These are phyloP conservation scores for Solanum neorickii DNA, from an alignment of 257 asterid genomes.

Conservation along the genomic window DNA sequence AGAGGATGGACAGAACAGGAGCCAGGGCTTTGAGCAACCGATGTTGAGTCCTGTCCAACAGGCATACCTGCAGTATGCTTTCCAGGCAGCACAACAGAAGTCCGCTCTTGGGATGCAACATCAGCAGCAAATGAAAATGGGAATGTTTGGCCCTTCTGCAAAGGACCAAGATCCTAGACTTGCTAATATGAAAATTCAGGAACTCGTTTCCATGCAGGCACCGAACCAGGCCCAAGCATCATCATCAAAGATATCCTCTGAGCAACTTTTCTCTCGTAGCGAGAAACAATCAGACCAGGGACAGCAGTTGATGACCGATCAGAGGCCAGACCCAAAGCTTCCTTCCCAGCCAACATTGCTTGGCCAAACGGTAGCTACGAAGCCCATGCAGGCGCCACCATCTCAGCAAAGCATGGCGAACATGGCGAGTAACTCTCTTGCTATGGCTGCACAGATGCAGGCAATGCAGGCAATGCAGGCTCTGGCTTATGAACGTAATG, in stretches of 20 bases:
- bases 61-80: conserved; percentile 73
- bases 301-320: conserved; percentile 42
- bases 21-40: conserved; percentile 77
- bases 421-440: conserved; percentile 45
- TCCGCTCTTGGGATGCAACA: conserved; percentile 55
- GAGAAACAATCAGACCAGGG: conserved; percentile 54
- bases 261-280: conserved; percentile 28
- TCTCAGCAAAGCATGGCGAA: conserved; percentile 56
- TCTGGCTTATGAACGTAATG: conserved; percentile 79
- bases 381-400: conserved; percentile 44
- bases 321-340: conserved; percentile 45
- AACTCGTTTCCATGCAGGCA: conserved; percentile 45
- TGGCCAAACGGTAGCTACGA: conserved; percentile 49
- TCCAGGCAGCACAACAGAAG: conserved; percentile 74
- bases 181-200: conserved; percentile 65
- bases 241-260: conserved; percentile 60
- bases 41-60: conserved; percentile 66
- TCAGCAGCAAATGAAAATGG: conserved; percentile 72
- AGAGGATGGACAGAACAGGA: conserved; percentile 64
- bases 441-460: conserved; percentile 89
- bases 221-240: conserved; percentile 59
- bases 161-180: conserved; percentile 70
- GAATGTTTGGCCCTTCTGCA: conserved; percentile 48
- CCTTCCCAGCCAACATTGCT: conserved; percentile 30
- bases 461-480: conserved; percentile 51